Evolutionary conservation across 768 basidiomycete genomes (phyloP).

Genomic region (Leccinum variicolor): DNA sequence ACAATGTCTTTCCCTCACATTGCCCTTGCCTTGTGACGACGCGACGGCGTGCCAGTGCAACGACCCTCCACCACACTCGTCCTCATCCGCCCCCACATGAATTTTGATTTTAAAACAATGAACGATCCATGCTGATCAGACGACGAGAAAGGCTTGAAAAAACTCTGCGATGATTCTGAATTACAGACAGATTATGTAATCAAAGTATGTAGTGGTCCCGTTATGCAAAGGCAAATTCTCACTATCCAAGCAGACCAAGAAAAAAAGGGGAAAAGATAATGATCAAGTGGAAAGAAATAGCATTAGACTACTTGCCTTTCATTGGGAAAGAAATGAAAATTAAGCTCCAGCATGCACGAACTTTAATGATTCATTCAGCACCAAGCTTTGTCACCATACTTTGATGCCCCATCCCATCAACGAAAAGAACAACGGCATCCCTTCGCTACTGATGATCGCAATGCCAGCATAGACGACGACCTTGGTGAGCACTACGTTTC

Average conservation of each 20-base stretch:
- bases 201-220: too few relatives aligned
- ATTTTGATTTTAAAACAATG: too few relatives aligned
- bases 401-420: conserved; percentile 64
- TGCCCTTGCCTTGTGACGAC: too few relatives aligned
- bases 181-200: too few relatives aligned
- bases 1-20: too few relatives aligned
- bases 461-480: conserved; percentile 90
- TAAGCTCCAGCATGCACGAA: neutral
- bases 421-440: conserved; percentile 66
- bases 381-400: conserved; percentile 26
- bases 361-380: neutral
- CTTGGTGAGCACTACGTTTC: conserved; percentile 71
- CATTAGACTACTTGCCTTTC: neutral
- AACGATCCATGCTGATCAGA: too few relatives aligned
- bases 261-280: neutral
- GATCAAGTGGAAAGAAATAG: neutral
- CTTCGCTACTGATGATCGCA: conserved; percentile 59
- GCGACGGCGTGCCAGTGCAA: too few relatives aligned
- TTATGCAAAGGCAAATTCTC: too few relatives aligned
- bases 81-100: too few relatives aligned
- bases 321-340: neutral
- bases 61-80: too few relatives aligned
- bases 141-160: too few relatives aligned
- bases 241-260: neutral
- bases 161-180: too few relatives aligned